These are phyloP conservation scores for Haematococcus lacustris DNA, from an alignment of 139 green algal species.

Conservation along the genomic window DNA sequence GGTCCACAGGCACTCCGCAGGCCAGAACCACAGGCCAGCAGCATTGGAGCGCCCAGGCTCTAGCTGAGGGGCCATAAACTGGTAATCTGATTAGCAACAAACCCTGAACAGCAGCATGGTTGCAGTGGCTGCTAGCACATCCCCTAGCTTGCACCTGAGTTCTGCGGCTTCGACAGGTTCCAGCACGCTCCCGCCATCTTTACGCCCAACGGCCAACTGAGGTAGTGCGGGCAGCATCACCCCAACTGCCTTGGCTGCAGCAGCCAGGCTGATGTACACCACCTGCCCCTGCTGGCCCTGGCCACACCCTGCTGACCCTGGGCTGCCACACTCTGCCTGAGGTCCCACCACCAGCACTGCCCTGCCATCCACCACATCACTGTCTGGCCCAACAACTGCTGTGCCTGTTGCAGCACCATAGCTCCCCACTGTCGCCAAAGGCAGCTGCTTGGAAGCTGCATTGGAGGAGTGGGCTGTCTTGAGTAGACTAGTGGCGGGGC, in stretches of 20 bases:
- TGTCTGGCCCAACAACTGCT: neutral
- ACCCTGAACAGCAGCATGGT: neutral
- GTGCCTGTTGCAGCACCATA: neutral
- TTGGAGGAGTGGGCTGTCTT: too few species aligned
- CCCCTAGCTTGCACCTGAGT: neutral
- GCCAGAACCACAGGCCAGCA: too few species aligned
- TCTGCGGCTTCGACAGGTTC: neutral
- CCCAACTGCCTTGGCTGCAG: neutral
- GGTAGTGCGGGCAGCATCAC: neutral
- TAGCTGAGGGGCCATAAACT: too few species aligned
- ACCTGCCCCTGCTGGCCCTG: neutral
- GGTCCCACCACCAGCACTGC: neutral
- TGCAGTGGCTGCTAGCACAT: neutral
- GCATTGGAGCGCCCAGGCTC: too few species aligned
- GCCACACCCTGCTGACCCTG: neutral
- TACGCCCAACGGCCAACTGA: neutral
- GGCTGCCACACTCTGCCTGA: neutral
- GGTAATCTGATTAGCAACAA: too few species aligned
- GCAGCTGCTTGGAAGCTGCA: too few species aligned
- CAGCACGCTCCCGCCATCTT: neutral
- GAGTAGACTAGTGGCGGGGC: too few species aligned
- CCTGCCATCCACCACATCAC: neutral
- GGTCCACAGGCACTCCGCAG: too few species aligned
- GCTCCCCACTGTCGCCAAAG: too few species aligned
- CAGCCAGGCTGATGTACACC: constrained; percentile 9